Evolutionary conservation across 192 early-diverging fungal genomes (phyloP), one percentile per base, ranked within the genome.

Genomic region (Coemansia sp.): DNA sequence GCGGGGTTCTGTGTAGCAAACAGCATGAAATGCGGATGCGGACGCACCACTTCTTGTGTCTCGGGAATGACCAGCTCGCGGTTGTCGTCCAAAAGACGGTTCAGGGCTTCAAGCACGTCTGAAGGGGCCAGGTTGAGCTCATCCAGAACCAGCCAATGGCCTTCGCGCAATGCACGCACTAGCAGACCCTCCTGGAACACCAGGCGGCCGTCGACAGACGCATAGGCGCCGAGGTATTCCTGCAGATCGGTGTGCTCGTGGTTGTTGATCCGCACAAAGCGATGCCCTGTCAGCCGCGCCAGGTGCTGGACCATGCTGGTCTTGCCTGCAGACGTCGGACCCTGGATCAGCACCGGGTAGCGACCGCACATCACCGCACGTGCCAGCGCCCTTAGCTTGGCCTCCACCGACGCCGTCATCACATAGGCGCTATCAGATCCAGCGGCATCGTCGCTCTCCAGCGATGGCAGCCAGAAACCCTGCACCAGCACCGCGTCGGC

Each of bases 1-100:
- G 98, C 91, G 5, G 98, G 98, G 76, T 99, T 99, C 78, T 99
- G 98, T 20, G 98, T 99, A 32, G 98, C 98, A 86, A 99, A 99
- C 12, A 99, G 87, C 92, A 94, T 95, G 78, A 99, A 99, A 67
- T 94, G 87, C 51, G 91, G 91, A 65, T 99, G 96, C 38, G 98
- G 98, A 17, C 91, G 90, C 41, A 99, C 90, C 35, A 92, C 75
- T 83, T 97, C 93, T 64, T 96, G 94, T 6, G 96, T 99, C 81
- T 99, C 98, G 7, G 96, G 94, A 51, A 99, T 93, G 3, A 95
- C 85, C 43, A 99, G 85, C 83, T 99, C 98, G 51, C 98, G 86
- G 79, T 99, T 99, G 66, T 99, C 98, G 76, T 99, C 98, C 34
- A 99, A 76, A 56, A 99, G 82, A 18, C 98, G 89, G 83, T 99